Base-by-base conservation (phyloP, 192 early-diverging fungal species). In the Entomortierella chlamydospora region DNA sequence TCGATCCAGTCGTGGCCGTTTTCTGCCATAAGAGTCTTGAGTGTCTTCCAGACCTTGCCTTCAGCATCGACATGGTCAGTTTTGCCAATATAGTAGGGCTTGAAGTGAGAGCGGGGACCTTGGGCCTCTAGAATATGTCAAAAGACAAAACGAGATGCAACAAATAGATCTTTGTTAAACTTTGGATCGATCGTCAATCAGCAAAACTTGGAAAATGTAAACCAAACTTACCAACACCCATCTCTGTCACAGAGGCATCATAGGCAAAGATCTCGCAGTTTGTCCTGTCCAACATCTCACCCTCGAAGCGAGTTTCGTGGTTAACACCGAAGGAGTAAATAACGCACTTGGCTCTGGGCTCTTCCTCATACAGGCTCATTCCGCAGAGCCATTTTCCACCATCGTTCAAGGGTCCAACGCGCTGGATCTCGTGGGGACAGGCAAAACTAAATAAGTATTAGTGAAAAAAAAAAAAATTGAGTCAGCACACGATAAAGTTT, bases 1-100 rank as follows among this genome's bases (percentile, higher is more conserved):
- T 78, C 74, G 31, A 78, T 70, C 74, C 74, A 78, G 61, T 78
- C 74, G 41, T 78, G 74, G 2, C 74, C 74, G 49, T 78, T 78
- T 56, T 78, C 74, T 29, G 59, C 25, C 74, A 78, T 78, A 33
- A 78, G 37, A 0, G 74, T 64, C n/a, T 56, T 62, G 53, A 78
- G 51, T 12, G 74, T 78, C 49, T 54, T 69, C 74, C 66, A 69
- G 33, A 5, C 18, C 2, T 49, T 37, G 7, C 51, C 52, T 15
- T 69, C 25, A 0, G 9, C 28, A 47, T 69, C 67, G 0, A 70
- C 67, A 0, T 63, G 11, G 49, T 78, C 41, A 4, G 31, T 31
- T 28, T 41, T 26, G 28, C 74, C 74, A 20, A 78, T 15, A 37
- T 69, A 78, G 61, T 78, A 70, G 25, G 67, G 74, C 41, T 62